These are phyloP conservation scores for Neophaeococcomyces aloes DNA, from an alignment of 2,329 filamentous ascomycete genomes.

Conservation along the genomic window DNA sequence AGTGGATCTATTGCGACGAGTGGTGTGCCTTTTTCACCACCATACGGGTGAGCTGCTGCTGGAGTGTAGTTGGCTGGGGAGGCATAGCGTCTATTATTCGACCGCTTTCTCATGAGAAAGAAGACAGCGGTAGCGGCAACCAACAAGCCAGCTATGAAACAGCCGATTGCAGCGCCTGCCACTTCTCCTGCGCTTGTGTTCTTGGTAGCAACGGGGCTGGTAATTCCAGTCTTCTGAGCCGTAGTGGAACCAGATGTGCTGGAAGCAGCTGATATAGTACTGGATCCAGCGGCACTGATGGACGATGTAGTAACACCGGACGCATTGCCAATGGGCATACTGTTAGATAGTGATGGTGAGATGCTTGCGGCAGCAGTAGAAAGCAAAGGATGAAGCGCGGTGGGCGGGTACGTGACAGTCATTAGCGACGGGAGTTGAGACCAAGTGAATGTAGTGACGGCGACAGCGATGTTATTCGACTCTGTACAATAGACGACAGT, in stretches of 20 bases:
- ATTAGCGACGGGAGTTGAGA: no score
- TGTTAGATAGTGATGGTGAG: not conserved
- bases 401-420: no score
- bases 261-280: not conserved
- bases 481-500: no score
- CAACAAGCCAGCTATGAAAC: conserved; percentile 19
- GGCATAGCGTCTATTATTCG: not conserved
- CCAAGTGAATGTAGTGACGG: no score
- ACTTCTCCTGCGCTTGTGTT: conserved; percentile 15
- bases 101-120: conserved; percentile 19
- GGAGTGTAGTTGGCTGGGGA: not conserved
- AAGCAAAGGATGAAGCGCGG: no score
- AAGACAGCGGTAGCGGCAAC: conserved; percentile 18
- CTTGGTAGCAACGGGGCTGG: not conserved
- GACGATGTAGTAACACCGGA: not conserved
- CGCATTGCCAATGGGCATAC: not conserved
- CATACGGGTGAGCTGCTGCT: not conserved
- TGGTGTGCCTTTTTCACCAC: conserved; percentile 1
- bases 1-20: not conserved
- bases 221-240: not conserved
- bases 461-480: no score
- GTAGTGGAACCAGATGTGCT: not conserved
- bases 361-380: not conserved
- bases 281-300: conserved; percentile 2
- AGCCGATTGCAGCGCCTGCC: conserved; percentile 23